Base-by-base conservation (phyloP, 257 asterid species). In the Echium plantagineum region DNA sequence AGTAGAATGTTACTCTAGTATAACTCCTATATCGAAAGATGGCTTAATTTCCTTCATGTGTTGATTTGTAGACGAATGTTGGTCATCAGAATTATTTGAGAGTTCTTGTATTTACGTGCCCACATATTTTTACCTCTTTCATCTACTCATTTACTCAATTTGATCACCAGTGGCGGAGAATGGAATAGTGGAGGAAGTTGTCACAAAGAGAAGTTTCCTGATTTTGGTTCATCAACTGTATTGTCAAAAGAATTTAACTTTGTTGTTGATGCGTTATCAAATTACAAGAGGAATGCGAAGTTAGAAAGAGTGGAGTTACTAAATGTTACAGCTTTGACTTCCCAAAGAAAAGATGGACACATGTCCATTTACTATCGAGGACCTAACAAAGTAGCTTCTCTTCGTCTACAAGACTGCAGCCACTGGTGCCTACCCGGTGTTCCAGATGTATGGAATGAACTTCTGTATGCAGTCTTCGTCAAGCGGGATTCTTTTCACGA, bases 341-440 rank as follows among this genome's bases (percentile, higher is more conserved):
- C 86, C 35, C 78, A 49, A 61, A 87, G 98, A 70, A 90, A 77
- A 77, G 98, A 90, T 6, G 98, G 84, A 4, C 98, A 90, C 72
- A 70, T 81, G 30, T 90, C 98, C 8, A 49, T 90, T 66, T 90
- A 87, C 31, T 84, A 85, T 69, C 71, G 82, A 62, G 94, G 94
- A 52, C 85, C 95, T 12, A 68, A 62, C 2, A 80, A 85, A 17
- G 76, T 65, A 7, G 84, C 85, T 42, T 80, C 93, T 20, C 72
- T 80, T 58, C 82, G 74, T 73, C 82, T 83, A 35, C 96, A 90
- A 67, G 98, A 90, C 82, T 90, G 98, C 80, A 90, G 98, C 72
- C 98, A 90, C 60, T 90, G 98, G 98, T 87, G 98, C 76, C 85
- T 90, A 28, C 98, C 98, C 0, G 96, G 98, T 7, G 90, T 90